phyloP scores from a whole-genome alignment of 805 yeast species.

The Pichia pseudocactophila region DNA sequence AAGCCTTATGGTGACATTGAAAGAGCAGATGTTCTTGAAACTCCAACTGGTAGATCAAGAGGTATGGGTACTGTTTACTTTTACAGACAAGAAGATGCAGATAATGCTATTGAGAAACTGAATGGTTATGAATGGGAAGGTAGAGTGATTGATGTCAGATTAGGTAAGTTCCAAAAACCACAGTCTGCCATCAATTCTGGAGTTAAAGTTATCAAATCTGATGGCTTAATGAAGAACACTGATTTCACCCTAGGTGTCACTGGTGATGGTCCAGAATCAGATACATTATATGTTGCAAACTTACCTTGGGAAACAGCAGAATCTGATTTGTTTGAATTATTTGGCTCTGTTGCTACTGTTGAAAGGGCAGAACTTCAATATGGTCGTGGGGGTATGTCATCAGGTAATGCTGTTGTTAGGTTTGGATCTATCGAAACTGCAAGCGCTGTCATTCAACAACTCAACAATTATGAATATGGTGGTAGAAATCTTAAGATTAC shows the following conservation, averaged over 20 bases:
- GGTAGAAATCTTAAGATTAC: constrained; percentile 62
- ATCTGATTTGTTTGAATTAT: constrained; percentile 75
- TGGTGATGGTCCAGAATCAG: constrained; percentile 54
- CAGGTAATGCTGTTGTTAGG: constrained; percentile 81
- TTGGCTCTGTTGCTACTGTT: constrained; percentile 76
- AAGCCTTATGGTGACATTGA: constrained; percentile 66
- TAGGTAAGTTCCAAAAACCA: constrained; percentile 38
- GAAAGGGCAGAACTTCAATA: constrained; percentile 67
- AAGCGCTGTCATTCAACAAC: constrained; percentile 61
- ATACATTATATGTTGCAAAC: constrained; percentile 60
- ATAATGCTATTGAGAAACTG: constrained; percentile 57
- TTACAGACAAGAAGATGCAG: constrained; percentile 57
- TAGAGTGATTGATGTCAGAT: constrained; percentile 69
- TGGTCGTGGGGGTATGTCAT: constrained; percentile 52
- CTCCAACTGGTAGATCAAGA: constrained; percentile 64
- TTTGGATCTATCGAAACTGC: constrained; percentile 62
- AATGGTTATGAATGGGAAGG: constrained; percentile 70
- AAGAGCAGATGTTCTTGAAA: constrained; percentile 70
- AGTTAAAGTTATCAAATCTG: constrained; percentile 5
- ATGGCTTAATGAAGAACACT: constrained; percentile 30
- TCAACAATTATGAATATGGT: constrained; percentile 79
- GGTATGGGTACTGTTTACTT: constrained; percentile 82
- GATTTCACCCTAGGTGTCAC: constrained; percentile 60
- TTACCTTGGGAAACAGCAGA: constrained; percentile 86
- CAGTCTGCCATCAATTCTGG: constrained; percentile 12